These are phyloP conservation scores for Paramyrothecium roridum DNA, from an alignment of 2,329 filamentous ascomycete genomes.

Conservation along the genomic window DNA sequence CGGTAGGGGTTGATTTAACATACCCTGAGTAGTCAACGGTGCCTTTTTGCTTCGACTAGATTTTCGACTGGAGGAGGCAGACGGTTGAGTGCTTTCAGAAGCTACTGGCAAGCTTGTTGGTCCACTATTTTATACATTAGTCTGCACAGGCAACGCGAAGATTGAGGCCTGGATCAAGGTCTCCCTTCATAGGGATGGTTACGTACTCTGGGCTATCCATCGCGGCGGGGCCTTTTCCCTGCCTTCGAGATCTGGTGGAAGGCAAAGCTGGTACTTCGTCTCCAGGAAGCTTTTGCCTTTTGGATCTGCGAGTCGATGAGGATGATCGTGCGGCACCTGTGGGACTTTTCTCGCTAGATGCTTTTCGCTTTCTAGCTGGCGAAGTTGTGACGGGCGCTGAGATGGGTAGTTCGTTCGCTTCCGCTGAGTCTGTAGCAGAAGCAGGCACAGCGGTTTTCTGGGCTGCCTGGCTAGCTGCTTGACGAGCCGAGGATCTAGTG, in stretches of 20 bases:
- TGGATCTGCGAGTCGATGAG: conserved; percentile 58
- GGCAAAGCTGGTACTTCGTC: conserved; percentile 37
- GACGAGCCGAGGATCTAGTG: conserved; percentile 90
- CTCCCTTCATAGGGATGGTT: not conserved
- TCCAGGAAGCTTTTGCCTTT: conserved; percentile 63
- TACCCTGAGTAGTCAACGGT: conserved; percentile 42
- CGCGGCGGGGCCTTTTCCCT: conserved; percentile 56
- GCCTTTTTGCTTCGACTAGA: conserved; percentile 69
- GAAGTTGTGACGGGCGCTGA: conserved; percentile 37
- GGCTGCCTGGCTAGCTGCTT: conserved; percentile 66
- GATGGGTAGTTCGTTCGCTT: conserved; percentile 34
- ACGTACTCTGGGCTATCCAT: conserved; percentile 74
- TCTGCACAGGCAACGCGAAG: too few species aligned
- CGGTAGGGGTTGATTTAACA: conserved; percentile 5
- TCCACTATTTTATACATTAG: conserved; percentile 6
- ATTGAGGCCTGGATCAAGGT: not conserved
- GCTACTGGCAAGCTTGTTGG: conserved; percentile 57
- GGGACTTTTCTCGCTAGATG: conserved; percentile 49
- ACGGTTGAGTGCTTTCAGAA: conserved; percentile 52
- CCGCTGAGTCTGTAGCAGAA: conserved; percentile 34
- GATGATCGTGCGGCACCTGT: conserved; percentile 20
- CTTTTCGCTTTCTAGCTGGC: conserved; percentile 71
- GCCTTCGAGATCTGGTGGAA: conserved; percentile 49
- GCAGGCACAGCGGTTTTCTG: conserved; percentile 39
- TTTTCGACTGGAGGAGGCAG: conserved; percentile 68